These are phyloP conservation scores for Petunia secreta DNA, from an alignment of 257 asterid genomes.

Conservation along the genomic window DNA sequence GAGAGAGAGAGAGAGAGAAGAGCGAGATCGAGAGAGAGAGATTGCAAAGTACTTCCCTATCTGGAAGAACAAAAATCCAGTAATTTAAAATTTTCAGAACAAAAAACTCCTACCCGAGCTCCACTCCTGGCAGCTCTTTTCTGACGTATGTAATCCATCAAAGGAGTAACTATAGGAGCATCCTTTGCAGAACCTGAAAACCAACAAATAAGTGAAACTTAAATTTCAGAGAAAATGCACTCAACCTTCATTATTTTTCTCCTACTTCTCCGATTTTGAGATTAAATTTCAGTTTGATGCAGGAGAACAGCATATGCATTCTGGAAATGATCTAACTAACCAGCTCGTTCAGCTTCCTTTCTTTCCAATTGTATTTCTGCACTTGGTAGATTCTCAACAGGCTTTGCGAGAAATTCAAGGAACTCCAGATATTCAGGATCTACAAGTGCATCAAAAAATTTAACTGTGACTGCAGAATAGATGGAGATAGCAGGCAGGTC, in stretches of 20 bases:
- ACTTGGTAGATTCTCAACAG: slow-evolving; percentile 96
- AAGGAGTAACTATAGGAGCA: slow-evolving; percentile 80
- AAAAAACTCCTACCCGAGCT: slow-evolving; percentile 66
- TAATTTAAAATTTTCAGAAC: slow-evolving; percentile 20
- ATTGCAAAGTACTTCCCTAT: neutral
- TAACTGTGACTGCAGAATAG: slow-evolving; percentile 36
- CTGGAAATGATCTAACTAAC: slow-evolving; percentile 44
- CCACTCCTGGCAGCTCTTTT: slow-evolving; percentile 95
- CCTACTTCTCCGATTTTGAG: slow-evolving; percentile 16
- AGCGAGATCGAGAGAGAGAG: neutral
- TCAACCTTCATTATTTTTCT: neutral
- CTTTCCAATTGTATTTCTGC: slow-evolving; percentile 99
- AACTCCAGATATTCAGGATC: slow-evolving; percentile 99
- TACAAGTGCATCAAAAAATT: slow-evolving; percentile 53
- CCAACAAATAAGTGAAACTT: slow-evolving; percentile 31
- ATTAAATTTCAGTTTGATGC: slow-evolving; percentile 13
- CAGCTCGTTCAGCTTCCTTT: slow-evolving; percentile 97
- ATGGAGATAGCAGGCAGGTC: slow-evolving; percentile 32
- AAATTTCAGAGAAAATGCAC: slow-evolving; percentile 27
- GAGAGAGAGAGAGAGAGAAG: too few species aligned
- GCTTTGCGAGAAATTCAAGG: slow-evolving; percentile 91
- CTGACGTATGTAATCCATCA: slow-evolving; percentile 94
- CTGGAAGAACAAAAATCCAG: slow-evolving; percentile 19
- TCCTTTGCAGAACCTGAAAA: slow-evolving; percentile 79
- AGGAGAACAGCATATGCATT: neutral